A percentile compares a stretch with the other conserved stretches of the same genome.
phyloP scores from a whole-genome alignment of 2,329 filamentous ascomycete species.

The Hymenoscyphus albidus region DNA sequence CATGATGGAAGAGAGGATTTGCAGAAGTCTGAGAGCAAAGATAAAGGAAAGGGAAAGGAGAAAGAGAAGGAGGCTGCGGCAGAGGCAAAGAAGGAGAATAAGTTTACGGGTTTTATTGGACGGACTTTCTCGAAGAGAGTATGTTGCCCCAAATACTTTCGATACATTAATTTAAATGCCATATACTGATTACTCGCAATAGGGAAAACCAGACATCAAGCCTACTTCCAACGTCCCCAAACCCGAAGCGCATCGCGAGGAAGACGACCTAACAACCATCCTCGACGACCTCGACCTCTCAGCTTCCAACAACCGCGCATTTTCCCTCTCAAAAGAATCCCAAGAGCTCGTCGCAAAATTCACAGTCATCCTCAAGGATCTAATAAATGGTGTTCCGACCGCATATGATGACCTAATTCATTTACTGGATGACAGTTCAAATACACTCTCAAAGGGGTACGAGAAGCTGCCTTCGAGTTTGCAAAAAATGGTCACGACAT shows the following conservation, averaged over 20 bases:
- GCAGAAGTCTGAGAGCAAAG: conserved; percentile 6
- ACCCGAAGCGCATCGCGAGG: conserved; percentile 48
- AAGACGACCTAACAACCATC: conserved; percentile 70
- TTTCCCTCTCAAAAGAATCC: conserved; percentile 80
- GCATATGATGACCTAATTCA: conserved; percentile 81
- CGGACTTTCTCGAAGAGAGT: conserved; percentile 24
- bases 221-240: conserved; percentile 38
- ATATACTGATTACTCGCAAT: conserved; percentile 17
- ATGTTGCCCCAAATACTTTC: background rate
- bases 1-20: conserved; percentile 35
- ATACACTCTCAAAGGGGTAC: conserved; percentile 55
- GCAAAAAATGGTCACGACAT: conserved; percentile 78
- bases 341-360: conserved; percentile 79
- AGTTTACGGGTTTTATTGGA: conserved; percentile 39
- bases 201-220: conserved; percentile 37
- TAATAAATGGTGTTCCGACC: conserved; percentile 87
- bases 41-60: conserved; percentile 27
- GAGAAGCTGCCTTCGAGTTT: conserved; percentile 72
- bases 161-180: background rate
- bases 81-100: conserved; percentile 36
- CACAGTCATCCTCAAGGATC: conserved; percentile 85
- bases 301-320: conserved; percentile 79
- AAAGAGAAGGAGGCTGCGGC: conserved; percentile 33
- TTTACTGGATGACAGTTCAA: conserved; percentile 59
- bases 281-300: conserved; percentile 82